Percentiles rank a stretch among this genome's conserved stretches.
Conservation (phyloP, 371 early-diverging fungal genomes). For the Mortierella sp. region DNA sequence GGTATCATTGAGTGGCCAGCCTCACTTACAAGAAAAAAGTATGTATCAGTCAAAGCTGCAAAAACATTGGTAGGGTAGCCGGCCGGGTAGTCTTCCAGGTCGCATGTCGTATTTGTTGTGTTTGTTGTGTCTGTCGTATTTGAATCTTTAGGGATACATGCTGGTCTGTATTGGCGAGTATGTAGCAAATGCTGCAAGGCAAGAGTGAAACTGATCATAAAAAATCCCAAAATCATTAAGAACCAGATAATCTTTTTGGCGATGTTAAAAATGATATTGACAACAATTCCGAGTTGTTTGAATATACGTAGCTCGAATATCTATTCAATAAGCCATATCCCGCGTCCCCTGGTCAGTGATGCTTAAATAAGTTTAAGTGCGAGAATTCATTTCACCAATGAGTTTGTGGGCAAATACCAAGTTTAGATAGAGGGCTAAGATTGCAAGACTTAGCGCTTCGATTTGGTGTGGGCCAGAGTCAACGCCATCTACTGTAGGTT, state of each 20-base stretch:
- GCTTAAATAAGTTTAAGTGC: too few relatives aligned
- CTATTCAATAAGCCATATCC: too few relatives aligned
- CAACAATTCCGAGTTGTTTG: conserved; percentile 46
- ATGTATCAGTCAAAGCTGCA: conserved; percentile 29
- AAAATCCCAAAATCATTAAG: conserved; percentile 36
- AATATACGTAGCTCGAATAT: conserved; percentile 48
- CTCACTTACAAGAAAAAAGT: conserved; percentile 37
- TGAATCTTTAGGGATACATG: neutral
- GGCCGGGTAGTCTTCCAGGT: neutral
- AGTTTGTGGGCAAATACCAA: too few relatives aligned
- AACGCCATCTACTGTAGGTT: neutral
- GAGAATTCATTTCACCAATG: too few relatives aligned
- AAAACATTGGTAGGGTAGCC: conserved; percentile 5
- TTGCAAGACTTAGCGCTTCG: conserved; percentile 40
- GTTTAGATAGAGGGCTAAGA: conserved; percentile 41
- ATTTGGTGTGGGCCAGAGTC: conserved; percentile 40
- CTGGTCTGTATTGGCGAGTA: conserved; percentile 3
- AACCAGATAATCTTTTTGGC: conserved; percentile 40
- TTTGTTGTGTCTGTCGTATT: neutral
- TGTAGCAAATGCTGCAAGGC: conserved; percentile 43
- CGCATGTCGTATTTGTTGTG: neutral
- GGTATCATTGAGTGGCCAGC: too few relatives aligned
- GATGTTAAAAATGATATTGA: conserved; percentile 54
- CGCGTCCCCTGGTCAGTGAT: too few relatives aligned
- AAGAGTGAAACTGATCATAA: conserved; percentile 50